Evolutionary conservation across 495 filamentous ascomycete species (phyloP).

Genomic region (Barbatosphaeria neglecta): DNA sequence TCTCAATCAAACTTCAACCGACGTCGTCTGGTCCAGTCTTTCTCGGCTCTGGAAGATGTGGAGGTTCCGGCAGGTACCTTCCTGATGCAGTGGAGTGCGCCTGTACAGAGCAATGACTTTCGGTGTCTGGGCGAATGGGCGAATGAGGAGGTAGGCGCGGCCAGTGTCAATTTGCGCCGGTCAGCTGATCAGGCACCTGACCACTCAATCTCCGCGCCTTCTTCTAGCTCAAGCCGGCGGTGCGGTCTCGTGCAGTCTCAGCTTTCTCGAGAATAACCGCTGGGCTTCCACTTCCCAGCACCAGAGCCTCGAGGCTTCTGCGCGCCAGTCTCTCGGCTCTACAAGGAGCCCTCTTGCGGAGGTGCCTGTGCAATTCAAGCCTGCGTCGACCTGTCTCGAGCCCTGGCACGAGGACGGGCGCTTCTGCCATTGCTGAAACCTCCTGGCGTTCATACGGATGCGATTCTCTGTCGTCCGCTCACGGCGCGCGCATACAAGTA

Average conservation of each 20-base stretch:
- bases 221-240: too few relatives aligned
- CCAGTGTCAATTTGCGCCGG: background rate
- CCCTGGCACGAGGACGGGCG: background rate
- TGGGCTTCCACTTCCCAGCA: too few relatives aligned
- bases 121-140: background rate
- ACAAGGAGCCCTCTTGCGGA: background rate
- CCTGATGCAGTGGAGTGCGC: background rate
- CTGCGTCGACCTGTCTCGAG: background rate
- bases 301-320: too few relatives aligned
- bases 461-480: too few relatives aligned
- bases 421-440: too few relatives aligned
- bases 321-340: too few relatives aligned
- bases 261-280: too few relatives aligned
- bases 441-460: too few relatives aligned
- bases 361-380: background rate
- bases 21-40: background rate
- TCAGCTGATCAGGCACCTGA: background rate
- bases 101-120: background rate
- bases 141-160: too few relatives aligned
- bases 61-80: background rate
- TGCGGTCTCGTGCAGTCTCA: too few relatives aligned
- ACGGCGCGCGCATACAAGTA: too few relatives aligned
- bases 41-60: background rate
- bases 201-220: too few relatives aligned
- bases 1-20: background rate